These are phyloP conservation scores for Elongisporangium anandrum DNA, from an alignment of 352 stramenopile species.

Conservation along the genomic window DNA sequence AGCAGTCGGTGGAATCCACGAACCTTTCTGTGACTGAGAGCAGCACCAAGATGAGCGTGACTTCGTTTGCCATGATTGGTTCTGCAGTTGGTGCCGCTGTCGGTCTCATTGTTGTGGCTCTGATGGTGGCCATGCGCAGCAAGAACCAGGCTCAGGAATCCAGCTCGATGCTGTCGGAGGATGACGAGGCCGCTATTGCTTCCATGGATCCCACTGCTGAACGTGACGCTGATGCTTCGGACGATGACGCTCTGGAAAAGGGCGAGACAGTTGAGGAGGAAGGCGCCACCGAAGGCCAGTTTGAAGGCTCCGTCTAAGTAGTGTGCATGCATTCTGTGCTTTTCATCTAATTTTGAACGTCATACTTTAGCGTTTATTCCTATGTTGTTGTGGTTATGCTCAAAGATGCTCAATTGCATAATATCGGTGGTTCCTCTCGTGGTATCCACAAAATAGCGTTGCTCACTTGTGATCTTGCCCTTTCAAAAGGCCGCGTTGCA, in stretches of 20 bases:
- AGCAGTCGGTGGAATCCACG: conserved; percentile 2
- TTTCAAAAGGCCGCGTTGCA: no score
- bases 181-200: conserved; percentile 28
- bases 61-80: conserved; percentile 18
- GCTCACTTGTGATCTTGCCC: no score
- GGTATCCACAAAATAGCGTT: no score
- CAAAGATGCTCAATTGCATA: no score
- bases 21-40: conserved; percentile 7
- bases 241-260: conserved; percentile 27
- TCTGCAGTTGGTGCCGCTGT: conserved; percentile 19
- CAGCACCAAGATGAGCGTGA: conserved; percentile 9
- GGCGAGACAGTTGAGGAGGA: conserved; percentile 20
- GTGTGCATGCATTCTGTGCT: neutral
- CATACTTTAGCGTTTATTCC: neutral
- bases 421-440: no score
- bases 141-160: conserved; percentile 6
- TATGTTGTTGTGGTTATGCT: no score
- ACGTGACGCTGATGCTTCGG: conserved; percentile 25
- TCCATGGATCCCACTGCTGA: conserved; percentile 24
- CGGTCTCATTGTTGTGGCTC: conserved; percentile 20
- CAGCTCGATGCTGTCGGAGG: conserved; percentile 23
- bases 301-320: conserved; percentile 45
- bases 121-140: conserved; percentile 22
- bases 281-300: conserved; percentile 41
- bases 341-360: neutral